Conservation (phyloP, 371 early-diverging fungal species). For the Mucor plumbeus region DNA sequence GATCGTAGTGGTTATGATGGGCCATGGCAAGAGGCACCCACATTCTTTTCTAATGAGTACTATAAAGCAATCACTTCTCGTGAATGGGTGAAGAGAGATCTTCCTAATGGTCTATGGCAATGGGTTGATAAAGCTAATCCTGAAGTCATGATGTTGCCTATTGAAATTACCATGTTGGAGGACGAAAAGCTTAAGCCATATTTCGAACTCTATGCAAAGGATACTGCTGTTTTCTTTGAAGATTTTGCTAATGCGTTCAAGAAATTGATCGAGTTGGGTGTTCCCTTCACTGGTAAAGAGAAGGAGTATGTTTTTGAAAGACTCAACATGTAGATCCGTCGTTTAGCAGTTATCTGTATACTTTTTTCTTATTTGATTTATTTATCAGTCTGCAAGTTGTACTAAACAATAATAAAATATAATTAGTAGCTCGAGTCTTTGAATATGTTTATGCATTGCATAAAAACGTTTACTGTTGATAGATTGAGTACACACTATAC, state of each 20-base stretch:
- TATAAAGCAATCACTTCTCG: slow-evolving; percentile 79
- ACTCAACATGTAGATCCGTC: slow-evolving; percentile 8
- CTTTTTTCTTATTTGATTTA: too few relatives aligned
- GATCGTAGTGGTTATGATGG: slow-evolving; percentile 89
- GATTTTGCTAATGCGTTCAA: slow-evolving; percentile 83
- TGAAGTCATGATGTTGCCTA: slow-evolving; percentile 86
- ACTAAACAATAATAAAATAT: too few relatives aligned
- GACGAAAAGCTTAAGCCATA: slow-evolving; percentile 67
- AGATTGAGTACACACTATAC: too few relatives aligned
- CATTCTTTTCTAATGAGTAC: slow-evolving; percentile 88
- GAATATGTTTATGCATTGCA: too few relatives aligned
- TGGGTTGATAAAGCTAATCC: slow-evolving; percentile 68
- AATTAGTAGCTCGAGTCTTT: too few relatives aligned
- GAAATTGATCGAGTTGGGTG: slow-evolving; percentile 86
- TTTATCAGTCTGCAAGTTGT: too few relatives aligned
- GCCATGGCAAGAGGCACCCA: slow-evolving; percentile 92
- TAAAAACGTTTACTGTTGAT: too few relatives aligned
- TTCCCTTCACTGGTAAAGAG: slow-evolving; percentile 64
- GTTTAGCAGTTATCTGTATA: too few relatives aligned
- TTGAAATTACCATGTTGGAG: slow-evolving; percentile 75
- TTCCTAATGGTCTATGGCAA: slow-evolving; percentile 76
- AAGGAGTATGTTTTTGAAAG: slow-evolving; percentile 60
- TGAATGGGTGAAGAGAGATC: slow-evolving; percentile 81
- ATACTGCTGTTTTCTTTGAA: slow-evolving; percentile 71
- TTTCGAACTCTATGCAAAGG: slow-evolving; percentile 79